A percentile compares a stretch with the other conserved stretches of the same genome.
phyloP scores from a whole-genome alignment of 2,329 filamentous ascomycete genomes.

The Diatrype stigma region DNA sequence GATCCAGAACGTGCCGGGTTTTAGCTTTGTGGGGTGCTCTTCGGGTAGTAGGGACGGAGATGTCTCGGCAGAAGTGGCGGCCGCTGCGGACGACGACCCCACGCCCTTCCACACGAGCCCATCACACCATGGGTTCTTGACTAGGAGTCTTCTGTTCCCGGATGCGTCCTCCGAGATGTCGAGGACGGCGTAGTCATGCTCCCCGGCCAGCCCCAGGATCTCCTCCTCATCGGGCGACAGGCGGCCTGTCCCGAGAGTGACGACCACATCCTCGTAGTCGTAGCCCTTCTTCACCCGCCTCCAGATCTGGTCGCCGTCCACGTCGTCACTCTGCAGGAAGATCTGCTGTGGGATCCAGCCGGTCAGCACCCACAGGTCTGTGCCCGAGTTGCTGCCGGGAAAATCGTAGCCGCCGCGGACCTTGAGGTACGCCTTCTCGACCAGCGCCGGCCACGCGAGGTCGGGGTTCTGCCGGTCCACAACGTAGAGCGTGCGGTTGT shows the following conservation, averaged over 20 bases:
- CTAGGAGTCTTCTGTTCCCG: constrained; percentile 64
- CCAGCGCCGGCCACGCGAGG: constrained; percentile 85
- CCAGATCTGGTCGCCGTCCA: constrained; percentile 76
- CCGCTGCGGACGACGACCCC: constrained; percentile 35
- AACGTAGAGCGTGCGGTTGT: constrained; percentile 75
- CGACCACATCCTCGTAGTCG: constrained; percentile 71
- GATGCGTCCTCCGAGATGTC: constrained; percentile 60
- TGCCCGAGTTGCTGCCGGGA: constrained; percentile 93
- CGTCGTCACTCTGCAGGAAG: constrained; percentile 81
- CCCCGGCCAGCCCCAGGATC: constrained; percentile 75
- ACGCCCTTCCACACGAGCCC: constrained; percentile 68
- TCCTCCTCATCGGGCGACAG: constrained; percentile 74
- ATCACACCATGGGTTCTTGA: constrained; percentile 96
- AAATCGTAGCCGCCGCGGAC: constrained; percentile 96
- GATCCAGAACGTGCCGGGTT: constrained; percentile 90
- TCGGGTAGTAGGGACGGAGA: constrained; percentile 5
- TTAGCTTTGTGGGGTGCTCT: constrained; percentile 27
- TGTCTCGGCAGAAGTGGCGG: no score
- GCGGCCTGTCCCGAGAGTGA: constrained; percentile 86
- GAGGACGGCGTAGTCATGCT: constrained; percentile 92
- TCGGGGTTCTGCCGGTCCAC: constrained; percentile 76
- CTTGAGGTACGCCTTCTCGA: constrained; percentile 97
- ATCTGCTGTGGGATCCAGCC: constrained; percentile 97
- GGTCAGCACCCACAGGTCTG: constrained; percentile 86
- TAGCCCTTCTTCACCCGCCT: constrained; percentile 70